A percentile compares a stretch with the other conserved stretches of the same genome.
Evolutionary conservation across 805 yeast species (phyloP).

Genomic region (Saturnispora dispora): DNA sequence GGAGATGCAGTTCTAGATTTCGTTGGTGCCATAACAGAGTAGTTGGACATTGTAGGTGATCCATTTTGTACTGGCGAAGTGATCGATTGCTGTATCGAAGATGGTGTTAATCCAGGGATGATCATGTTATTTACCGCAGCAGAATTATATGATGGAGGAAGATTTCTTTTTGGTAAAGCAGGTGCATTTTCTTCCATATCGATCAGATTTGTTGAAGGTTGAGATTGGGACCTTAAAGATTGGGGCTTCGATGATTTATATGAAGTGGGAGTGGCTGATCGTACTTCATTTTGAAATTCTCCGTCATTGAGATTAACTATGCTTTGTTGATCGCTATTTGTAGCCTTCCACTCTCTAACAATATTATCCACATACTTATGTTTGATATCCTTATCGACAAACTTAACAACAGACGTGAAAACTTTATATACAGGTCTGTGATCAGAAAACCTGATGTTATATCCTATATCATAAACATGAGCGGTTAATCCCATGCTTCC

Average conservation of each 20-base stretch:
- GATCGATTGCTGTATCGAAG: slow-evolving; percentile 11
- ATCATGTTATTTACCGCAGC: slow-evolving; percentile 16
- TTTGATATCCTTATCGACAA: slow-evolving; percentile 58
- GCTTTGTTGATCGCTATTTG: slow-evolving; percentile 11
- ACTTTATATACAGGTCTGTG: slow-evolving; percentile 90
- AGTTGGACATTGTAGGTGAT: slow-evolving; percentile 2
- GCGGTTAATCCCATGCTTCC: slow-evolving; percentile 49
- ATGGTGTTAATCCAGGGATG: slow-evolving; percentile 19
- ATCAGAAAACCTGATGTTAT: slow-evolving; percentile 59
- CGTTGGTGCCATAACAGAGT: slow-evolving; percentile 26
- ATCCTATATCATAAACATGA: slow-evolving; percentile 58
- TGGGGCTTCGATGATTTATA: slow-evolving; percentile 15
- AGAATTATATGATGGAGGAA: slow-evolving; percentile 21
- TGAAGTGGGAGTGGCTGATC: slow-evolving; percentile 10
- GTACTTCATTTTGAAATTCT: slow-evolving; percentile 7
- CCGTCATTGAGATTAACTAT: slow-evolving; percentile 26
- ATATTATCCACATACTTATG: slow-evolving; percentile 46
- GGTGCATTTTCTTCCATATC: slow-evolving; percentile 16
- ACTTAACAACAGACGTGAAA: slow-evolving; percentile 54
- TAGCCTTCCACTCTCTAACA: slow-evolving; percentile 45
- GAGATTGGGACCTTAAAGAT: not conserved
- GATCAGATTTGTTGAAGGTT: slow-evolving; percentile 13
- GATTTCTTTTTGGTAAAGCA: slow-evolving; percentile 14
- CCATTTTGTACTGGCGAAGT: not conserved
- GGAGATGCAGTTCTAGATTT: slow-evolving; percentile 24